These are phyloP conservation scores for Rhododendron kiyosumense DNA, from an alignment of 148 eudicot species.

Conservation along the genomic window DNA sequence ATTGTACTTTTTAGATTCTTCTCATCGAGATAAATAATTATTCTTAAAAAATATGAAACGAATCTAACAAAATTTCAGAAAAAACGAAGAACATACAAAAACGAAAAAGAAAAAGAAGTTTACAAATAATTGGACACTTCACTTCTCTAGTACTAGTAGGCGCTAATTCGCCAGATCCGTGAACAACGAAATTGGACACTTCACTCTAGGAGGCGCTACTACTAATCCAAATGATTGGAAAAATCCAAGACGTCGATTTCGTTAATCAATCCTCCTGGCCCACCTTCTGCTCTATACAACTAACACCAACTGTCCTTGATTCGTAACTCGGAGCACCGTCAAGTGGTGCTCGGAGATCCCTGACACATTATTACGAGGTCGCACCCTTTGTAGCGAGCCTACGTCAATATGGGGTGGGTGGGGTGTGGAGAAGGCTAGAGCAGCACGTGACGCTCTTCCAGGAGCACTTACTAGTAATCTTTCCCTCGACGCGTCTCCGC, in stretches of 20 bases:
- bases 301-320: neutral
- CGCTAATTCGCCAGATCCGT: neutral
- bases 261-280: neutral
- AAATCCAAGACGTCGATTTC: neutral
- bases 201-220: neutral
- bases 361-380: too few relatives aligned
- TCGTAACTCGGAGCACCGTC: neutral
- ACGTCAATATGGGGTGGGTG: too few relatives aligned
- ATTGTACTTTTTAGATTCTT: too few relatives aligned
- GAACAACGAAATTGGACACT: too few relatives aligned
- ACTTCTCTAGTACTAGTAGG: neutral
- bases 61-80: too few relatives aligned
- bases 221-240: neutral
- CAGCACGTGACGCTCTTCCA: neutral
- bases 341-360: fast-evolving
- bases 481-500: neutral
- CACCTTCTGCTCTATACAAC: neutral
- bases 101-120: too few relatives aligned
- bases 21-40: too few relatives aligned
- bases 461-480: neutral
- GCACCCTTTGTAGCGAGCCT: too few relatives aligned
- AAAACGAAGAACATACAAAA: too few relatives aligned
- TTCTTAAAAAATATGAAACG: too few relatives aligned
- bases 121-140: neutral
- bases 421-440: neutral